A percentile compares a stretch with the other conserved stretches of the same genome.
Evolutionary conservation across 106 monocot species (phyloP).

Genomic region (Dendrobium officinale): DNA sequence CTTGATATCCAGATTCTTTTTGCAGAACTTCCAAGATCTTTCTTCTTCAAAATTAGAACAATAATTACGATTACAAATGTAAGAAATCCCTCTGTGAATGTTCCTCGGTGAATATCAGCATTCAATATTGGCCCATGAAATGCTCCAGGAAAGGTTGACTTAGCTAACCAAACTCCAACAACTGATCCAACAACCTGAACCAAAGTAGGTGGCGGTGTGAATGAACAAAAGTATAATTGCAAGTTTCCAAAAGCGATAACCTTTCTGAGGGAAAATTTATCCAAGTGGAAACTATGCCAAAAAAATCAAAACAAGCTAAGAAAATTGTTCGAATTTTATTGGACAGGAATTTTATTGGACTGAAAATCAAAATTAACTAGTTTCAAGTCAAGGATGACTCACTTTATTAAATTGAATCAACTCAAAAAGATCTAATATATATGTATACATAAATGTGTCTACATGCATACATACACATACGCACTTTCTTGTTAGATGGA

Average conservation of each 20-base stretch:
- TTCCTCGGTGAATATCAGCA: slow-evolving; percentile 53
- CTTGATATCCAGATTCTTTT: slow-evolving; percentile 61
- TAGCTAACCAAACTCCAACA: slow-evolving; percentile 39
- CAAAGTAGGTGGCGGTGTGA: background rate
- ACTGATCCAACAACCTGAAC: slow-evolving; percentile 61
- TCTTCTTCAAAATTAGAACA: slow-evolving; percentile 38
- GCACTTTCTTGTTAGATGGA: too few relatives aligned
- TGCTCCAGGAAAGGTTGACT: slow-evolving; percentile 33
- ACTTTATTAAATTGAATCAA: too few relatives aligned
- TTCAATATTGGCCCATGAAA: slow-evolving; percentile 48
- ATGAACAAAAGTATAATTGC: background rate
- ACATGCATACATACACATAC: too few relatives aligned
- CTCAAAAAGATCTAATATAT: too few relatives aligned
- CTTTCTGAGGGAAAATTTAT: too few relatives aligned
- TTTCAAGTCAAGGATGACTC: too few relatives aligned
- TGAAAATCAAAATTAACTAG: too few relatives aligned
- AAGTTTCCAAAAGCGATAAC: background rate
- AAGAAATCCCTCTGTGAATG: slow-evolving; percentile 54
- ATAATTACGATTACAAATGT: slow-evolving; percentile 36
- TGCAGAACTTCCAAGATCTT: slow-evolving; percentile 30
- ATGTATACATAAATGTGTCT: too few relatives aligned
- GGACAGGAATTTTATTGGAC: too few relatives aligned
- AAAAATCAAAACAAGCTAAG: too few relatives aligned
- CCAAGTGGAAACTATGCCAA: too few relatives aligned
- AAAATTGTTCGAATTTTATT: too few relatives aligned